Percentiles rank a stretch among this genome's conserved stretches.
Evolutionary conservation across 2,329 filamentous ascomycete species (phyloP).

Genomic region (Diaporthe humulicola): DNA sequence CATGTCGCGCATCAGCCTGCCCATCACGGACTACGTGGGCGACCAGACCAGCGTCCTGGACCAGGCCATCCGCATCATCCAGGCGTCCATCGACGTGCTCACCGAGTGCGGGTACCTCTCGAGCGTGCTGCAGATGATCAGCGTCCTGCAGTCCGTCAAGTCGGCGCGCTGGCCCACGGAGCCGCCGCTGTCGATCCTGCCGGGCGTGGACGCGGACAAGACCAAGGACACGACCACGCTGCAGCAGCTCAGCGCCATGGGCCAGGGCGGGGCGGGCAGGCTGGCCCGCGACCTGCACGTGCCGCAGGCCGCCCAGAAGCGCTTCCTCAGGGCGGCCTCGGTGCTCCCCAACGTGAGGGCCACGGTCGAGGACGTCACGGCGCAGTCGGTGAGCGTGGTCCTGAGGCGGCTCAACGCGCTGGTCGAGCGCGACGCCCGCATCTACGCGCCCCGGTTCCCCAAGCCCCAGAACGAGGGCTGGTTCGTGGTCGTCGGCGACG

Average conservation of each 20-base stretch:
- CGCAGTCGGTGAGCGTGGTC: conserved; percentile 72
- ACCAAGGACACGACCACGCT: conserved; percentile 54
- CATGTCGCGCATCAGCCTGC: conserved; percentile 92
- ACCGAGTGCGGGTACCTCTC: conserved; percentile 88
- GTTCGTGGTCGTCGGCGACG: conserved; percentile 84
- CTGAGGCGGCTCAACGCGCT: conserved; percentile 77
- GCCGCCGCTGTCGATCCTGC: conserved; percentile 82
- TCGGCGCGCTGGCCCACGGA: conserved; percentile 92
- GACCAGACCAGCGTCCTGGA: conserved; percentile 92
- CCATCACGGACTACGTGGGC: conserved; percentile 96
- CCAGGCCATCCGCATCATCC: conserved; percentile 96
- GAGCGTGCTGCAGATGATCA: conserved; percentile 85
- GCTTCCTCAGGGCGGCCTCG: conserved; percentile 71
- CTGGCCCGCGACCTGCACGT: conserved; percentile 67
- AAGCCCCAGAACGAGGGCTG: conserved; percentile 96
- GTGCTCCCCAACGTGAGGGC: conserved; percentile 79
- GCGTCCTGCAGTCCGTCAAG: conserved; percentile 91
- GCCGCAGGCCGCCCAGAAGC: conserved; percentile 55
- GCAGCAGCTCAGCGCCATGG: conserved; percentile 55
- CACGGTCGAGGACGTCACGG: conserved; percentile 70
- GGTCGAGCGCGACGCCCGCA: conserved; percentile 75
- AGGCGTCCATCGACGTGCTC: conserved; percentile 93
- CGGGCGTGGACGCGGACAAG: conserved; percentile 71
- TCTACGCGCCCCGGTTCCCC: conserved; percentile 90
- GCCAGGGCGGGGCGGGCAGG: conserved; percentile 52